Percentiles rank a stretch among this genome's conserved stretches.
phyloP scores from a whole-genome alignment of 176 grass and related monocot species.

The Dendrocalamus sinicus region DNA sequence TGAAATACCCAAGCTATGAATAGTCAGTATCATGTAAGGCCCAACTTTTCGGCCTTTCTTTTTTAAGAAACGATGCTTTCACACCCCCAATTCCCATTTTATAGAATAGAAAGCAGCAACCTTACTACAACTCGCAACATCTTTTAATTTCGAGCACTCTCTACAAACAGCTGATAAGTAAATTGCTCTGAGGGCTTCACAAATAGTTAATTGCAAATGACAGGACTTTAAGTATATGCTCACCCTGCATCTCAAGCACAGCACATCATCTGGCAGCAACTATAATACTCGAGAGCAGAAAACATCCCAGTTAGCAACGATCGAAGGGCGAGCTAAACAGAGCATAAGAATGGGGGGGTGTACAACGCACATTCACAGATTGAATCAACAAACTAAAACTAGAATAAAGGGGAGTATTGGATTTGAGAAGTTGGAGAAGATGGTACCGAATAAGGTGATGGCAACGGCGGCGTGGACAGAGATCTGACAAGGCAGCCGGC shows the following conservation, averaged over 20 bases:
- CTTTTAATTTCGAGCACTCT: background rate
- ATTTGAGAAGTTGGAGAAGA: too few relatives aligned
- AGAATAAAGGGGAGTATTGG: too few relatives aligned
- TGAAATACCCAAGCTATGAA: background rate
- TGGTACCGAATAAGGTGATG: too few relatives aligned
- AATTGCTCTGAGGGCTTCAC: background rate
- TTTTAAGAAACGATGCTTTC: background rate
- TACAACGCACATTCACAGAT: too few relatives aligned
- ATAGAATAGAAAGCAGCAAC: background rate
- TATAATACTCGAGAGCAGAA: too few relatives aligned
- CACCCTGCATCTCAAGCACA: constrained; percentile 1
- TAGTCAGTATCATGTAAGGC: background rate
- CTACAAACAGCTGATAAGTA: constrained; percentile 1
- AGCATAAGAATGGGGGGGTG: background rate
- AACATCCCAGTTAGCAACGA: background rate
- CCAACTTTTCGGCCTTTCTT: background rate
- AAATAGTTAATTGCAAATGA: background rate
- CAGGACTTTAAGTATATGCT: background rate
- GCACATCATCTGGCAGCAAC: background rate
- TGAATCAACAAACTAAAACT: too few relatives aligned
- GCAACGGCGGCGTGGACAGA: too few relatives aligned
- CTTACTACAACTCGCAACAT: background rate
- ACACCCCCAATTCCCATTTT: background rate
- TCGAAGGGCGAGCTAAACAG: background rate
- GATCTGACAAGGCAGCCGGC: too few relatives aligned